These are phyloP conservation scores for Nyctanthes arbortristis DNA, from an alignment of 257 asterid species.

Conservation along the genomic window DNA sequence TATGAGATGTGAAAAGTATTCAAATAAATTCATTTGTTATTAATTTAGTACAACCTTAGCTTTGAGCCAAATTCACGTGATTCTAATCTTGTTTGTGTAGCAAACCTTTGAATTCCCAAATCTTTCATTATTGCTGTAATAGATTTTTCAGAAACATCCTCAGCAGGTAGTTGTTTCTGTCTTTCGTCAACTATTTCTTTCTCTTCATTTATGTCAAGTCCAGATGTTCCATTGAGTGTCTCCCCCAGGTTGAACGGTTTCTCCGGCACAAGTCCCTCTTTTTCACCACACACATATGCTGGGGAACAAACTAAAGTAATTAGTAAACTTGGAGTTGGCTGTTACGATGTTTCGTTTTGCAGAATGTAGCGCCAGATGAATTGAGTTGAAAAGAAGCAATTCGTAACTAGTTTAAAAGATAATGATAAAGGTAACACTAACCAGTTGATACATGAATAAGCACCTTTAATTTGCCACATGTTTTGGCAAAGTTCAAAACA, in stretches of 20 bases:
- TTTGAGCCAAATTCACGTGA: too few species aligned
- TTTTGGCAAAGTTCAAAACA: slow-evolving; percentile 57
- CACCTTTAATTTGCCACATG: slow-evolving; percentile 45
- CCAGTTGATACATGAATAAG: slow-evolving; percentile 88
- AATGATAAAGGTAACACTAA: slow-evolving; percentile 18
- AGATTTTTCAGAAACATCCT: slow-evolving; percentile 17
- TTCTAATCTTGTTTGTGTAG: not conserved
- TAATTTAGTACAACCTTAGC: too few species aligned
- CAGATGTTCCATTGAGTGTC: slow-evolving; percentile 33
- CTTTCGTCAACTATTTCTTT: slow-evolving; percentile 14
- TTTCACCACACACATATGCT: slow-evolving; percentile 55
- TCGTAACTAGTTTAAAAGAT: not conserved
- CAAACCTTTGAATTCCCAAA: slow-evolving; percentile 43
- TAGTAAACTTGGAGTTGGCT: too few species aligned
- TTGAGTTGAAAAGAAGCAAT: too few species aligned
- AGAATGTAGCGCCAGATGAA: too few species aligned
- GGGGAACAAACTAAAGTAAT: not conserved
- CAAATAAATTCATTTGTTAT: too few species aligned
- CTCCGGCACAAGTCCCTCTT: slow-evolving; percentile 41
- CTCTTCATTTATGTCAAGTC: slow-evolving; percentile 36
- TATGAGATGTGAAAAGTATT: too few species aligned
- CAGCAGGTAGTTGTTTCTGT: slow-evolving; percentile 20
- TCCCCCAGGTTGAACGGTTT: slow-evolving; percentile 34
- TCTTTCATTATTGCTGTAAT: slow-evolving; percentile 34
- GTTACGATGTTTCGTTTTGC: too few species aligned